phyloP scores from a whole-genome alignment of 2,329 filamentous ascomycete genomes.

The Colletotrichum filicis region DNA sequence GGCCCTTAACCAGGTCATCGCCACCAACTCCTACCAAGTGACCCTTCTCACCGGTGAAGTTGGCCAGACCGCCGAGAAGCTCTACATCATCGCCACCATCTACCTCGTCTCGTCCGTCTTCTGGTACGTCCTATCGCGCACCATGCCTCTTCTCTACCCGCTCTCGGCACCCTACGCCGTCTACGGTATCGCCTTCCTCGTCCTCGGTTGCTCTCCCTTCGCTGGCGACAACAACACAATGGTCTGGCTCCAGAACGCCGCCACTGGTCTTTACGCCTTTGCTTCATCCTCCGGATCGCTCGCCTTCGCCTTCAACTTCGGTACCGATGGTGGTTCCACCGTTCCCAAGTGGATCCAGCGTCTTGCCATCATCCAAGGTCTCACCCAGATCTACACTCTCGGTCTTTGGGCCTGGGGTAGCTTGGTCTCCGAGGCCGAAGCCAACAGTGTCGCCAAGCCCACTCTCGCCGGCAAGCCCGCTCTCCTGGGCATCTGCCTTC shows the following conservation, averaged over 20 bases:
- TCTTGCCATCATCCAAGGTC: conserved; percentile 73
- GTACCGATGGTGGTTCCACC: conserved; percentile 70
- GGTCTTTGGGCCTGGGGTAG: conserved; percentile 75
- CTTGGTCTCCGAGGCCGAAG: conserved; percentile 30
- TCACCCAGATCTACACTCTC: conserved; percentile 73
- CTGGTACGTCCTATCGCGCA: conserved; percentile 73
- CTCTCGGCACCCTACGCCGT: conserved; percentile 70
- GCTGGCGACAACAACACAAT: conserved; percentile 49
- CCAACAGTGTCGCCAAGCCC: conserved; percentile 28
- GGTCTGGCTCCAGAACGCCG: conserved; percentile 66
- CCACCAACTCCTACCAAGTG: conserved; percentile 75
- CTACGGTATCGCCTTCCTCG: conserved; percentile 71
- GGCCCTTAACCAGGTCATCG: conserved; percentile 71
- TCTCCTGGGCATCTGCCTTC: conserved; percentile 61
- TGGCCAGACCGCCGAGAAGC: conserved; percentile 66
- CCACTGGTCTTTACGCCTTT: conserved; percentile 69
- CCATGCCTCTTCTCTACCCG: conserved; percentile 64
- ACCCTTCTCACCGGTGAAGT: conserved; percentile 74
- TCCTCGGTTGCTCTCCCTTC: conserved; percentile 70
- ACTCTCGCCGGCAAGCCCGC: conserved; percentile 45
- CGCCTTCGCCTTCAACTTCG: conserved; percentile 76
- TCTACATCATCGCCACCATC: conserved; percentile 70
- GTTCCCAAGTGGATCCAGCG: conserved; percentile 74
- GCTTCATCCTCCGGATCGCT: conserved; percentile 72
- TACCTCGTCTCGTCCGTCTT: conserved; percentile 67